Evolutionary conservation across 176 grass and related monocot genomes (phyloP), one percentile per base, ranked within the genome.

Genomic region (Thinopyrum elongatum): DNA sequence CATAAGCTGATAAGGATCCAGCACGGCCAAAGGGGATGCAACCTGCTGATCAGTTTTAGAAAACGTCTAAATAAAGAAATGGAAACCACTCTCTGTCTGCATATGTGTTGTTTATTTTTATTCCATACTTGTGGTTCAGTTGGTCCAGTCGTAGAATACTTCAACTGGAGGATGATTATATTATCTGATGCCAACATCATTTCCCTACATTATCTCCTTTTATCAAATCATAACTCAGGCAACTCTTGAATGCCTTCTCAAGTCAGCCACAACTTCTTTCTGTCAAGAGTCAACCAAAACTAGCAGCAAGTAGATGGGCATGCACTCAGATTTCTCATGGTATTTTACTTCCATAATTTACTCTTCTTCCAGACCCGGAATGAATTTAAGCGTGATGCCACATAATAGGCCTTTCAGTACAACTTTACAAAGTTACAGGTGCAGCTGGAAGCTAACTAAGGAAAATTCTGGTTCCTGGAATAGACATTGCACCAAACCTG

Each of bases 61-160:
- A 73, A 84, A 70, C 1, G 51, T 83, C 73, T 14, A 42, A 77
- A 77, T 59, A 83, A 69, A 31, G 14, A 77, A 76, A 67, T 76
- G 21, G 25, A 82, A 82, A 72, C 34, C 74, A 25, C 44, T 82
- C 25, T 35, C 25, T 88, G 79, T 67, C 33, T 66, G 70, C 5
- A 46, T 75, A 51, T 66, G 77, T 27, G 14, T 28, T 77, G 33
- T 78, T 76, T 58, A 42, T 61, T 26, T 58, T 77, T 46, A 77
- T 82, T 60, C 72, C 3, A 1, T 33, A 58, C 72, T 44, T 83
- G 51, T 70, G 51, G 19, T 83, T 51, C 49, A 49, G 51, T 63
- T 78, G 53, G 81, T 89, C 65, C 81, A 84, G 74, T 55, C 74
- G 47, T 73, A 65, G 35, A 30, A 84, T 64, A 64, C 26, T 60